Base-by-base conservation (phyloP, 2,329 filamentous ascomycete species). In the Cordyceps cateniannulata region DNA sequence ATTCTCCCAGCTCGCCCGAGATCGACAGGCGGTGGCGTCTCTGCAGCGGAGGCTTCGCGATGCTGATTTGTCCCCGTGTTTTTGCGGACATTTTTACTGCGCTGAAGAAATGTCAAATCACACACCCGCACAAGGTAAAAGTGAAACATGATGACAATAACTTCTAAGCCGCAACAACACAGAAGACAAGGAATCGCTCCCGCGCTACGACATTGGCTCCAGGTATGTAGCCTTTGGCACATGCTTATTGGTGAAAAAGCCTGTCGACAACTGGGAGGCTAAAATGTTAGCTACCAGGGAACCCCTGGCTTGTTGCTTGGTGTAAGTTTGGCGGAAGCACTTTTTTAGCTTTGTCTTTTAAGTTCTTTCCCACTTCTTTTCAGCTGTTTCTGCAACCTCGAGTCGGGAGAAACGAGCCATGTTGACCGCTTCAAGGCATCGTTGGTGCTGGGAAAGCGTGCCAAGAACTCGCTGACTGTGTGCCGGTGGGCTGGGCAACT, bases 11-110 rank as follows among this genome's bases (percentile, higher is more conserved):
- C 42, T 6, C 32, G 51, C 25, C 40, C 16, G 38, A 48, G 42
- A 38, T 57, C 54, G 54, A 57, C 54, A 48, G n/a, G 44, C 10
- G 42, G 44, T 48, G 38, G 51, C 51, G 51, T 42, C n/a, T 24
- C 51, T 42, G 27, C 53, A 48, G 20, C 20, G 38, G 32, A 35
- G 54, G 54, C 38, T 35, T 48, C 42, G n/a, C 16, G 54, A 38
- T 48, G 54, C 53, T 56, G 42, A 38, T 48, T 38, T 56, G 42
- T 22, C n/a, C 25, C 22, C 7, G n/a, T 42, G 18, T 18, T 24
- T 18, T 35, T 29, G 20, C 18, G 38, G 18, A 42, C 16, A 38
- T 14, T 24, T 20, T 7, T 16, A 35, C 24, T 24, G 16, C 50
- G 14, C 6, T 38, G 20, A 18, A 22, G 49, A 24, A 42, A 18